Conservation (phyloP, 305 asterid species). For the Solanum chacoense region DNA sequence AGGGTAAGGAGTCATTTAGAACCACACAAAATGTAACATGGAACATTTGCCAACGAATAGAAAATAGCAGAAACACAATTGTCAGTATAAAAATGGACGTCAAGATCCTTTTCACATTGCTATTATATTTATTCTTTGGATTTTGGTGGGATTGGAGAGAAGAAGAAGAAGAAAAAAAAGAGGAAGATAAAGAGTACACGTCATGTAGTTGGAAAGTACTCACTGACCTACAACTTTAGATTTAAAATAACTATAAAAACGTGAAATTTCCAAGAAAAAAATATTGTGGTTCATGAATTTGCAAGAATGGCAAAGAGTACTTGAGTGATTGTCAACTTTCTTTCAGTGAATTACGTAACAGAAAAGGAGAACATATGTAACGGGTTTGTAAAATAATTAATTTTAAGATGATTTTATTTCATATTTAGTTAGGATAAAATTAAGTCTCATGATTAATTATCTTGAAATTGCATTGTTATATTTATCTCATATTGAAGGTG, state of each 20-base stretch:
- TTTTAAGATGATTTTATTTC: too few species aligned
- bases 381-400: accelerated
- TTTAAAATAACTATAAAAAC: neutral
- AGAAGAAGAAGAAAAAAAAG: neutral
- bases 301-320: neutral
- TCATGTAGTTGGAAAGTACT: neutral
- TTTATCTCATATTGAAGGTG: neutral
- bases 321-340: neutral
- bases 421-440: too few species aligned
- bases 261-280: neutral
- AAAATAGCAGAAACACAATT: neutral
- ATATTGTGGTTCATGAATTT: neutral
- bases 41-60: neutral
- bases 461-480: too few species aligned
- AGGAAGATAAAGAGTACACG: neutral
- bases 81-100: neutral
- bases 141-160: neutral
- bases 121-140: neutral
- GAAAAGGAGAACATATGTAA: neutral
- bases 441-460: too few species aligned
- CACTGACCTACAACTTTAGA: neutral
- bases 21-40: neutral
- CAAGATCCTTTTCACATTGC: neutral
- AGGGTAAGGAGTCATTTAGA: neutral
- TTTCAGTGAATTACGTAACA: neutral